Percentiles rank a stretch among this genome's conserved stretches.
Conservation (phyloP, 192 early-diverging fungal species). For the Physocladia obscura region DNA sequence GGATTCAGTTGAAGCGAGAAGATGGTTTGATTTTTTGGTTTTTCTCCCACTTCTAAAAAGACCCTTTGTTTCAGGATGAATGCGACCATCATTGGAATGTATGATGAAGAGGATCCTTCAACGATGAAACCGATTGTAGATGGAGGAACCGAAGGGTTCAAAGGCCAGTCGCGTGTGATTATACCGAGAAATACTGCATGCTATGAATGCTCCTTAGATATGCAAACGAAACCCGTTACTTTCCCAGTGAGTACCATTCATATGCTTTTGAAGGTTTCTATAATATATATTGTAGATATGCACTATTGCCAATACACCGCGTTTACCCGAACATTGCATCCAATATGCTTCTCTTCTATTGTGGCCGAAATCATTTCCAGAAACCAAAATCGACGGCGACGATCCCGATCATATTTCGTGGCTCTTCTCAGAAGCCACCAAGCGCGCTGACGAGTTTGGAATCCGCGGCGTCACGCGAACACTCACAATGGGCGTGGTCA, state of each 20-base stretch:
- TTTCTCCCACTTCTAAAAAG: neutral
- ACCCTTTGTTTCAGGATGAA: conserved; percentile 65
- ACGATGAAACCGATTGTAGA: conserved; percentile 88
- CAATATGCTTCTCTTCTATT: conserved; percentile 93
- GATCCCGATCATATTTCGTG: conserved; percentile 53
- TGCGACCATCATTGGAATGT: conserved; percentile 77
- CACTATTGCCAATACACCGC: conserved; percentile 97
- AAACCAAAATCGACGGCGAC: conserved; percentile 83
- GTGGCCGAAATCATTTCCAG: conserved; percentile 81
- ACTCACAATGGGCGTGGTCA: conserved; percentile 94
- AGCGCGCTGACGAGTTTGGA: conserved; percentile 77
- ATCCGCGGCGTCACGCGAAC: conserved; percentile 88
- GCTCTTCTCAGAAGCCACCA: conserved; percentile 76
- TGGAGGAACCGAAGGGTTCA: conserved; percentile 95
- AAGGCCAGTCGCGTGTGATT: conserved; percentile 92
- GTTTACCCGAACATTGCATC: conserved; percentile 97
- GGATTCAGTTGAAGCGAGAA: conserved; percentile 91
- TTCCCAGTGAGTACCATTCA: conserved; percentile 57
- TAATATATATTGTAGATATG: conserved; percentile 60
- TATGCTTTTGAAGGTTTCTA: neutral
- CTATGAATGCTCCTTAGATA: conserved; percentile 93
- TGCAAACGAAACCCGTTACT: conserved; percentile 84
- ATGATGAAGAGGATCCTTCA: conserved; percentile 69
- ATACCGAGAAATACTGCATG: conserved; percentile 82
- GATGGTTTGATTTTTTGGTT: conserved; percentile 67